A percentile compares a stretch with the other conserved stretches of the same genome.
Conservation (phyloP, 179 eudicot genomes). For the Dionaea muscipula region DNA sequence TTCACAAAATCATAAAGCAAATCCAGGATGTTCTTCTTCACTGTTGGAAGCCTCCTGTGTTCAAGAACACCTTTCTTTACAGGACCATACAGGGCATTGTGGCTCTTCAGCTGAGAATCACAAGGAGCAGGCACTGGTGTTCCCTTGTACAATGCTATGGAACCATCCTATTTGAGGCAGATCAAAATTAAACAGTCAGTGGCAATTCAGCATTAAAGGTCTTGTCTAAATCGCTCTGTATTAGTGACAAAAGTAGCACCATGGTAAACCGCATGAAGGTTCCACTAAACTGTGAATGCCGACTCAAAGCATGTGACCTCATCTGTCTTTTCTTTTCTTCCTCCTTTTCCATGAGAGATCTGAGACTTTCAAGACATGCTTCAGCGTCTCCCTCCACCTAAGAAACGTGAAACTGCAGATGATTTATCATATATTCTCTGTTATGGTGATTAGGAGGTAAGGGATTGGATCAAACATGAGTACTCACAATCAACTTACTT, state of each 20-base stretch:
- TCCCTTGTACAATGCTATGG: conserved; percentile 64
- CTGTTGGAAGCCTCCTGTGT: conserved; percentile 47
- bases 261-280: conserved; percentile 64
- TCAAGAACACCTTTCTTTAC: conserved; percentile 51
- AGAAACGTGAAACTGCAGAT: conserved; percentile 11
- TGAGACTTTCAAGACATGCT: conserved; percentile 49
- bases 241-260: conserved; percentile 34
- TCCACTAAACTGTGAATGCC: conserved; percentile 69
- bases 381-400: conserved; percentile 49
- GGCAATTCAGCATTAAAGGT: neutral
- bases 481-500: no score
- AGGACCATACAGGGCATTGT: conserved; percentile 58
- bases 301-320: conserved; percentile 38
- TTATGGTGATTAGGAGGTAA: neutral
- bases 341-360: conserved; percentile 67
- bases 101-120: conserved; percentile 48
- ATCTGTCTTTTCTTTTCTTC: conserved; percentile 48
- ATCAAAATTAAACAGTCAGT: conserved; percentile 8
- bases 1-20: conserved; percentile 52
- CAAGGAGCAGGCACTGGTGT: conserved; percentile 45
- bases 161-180: conserved; percentile 63
- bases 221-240: no score
- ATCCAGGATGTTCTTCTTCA: conserved; percentile 38
- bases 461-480: no score
- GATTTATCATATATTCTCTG: neutral